Conservation (phyloP, 768 basidiomycete species). For the Pleurotus eryngii region DNA sequence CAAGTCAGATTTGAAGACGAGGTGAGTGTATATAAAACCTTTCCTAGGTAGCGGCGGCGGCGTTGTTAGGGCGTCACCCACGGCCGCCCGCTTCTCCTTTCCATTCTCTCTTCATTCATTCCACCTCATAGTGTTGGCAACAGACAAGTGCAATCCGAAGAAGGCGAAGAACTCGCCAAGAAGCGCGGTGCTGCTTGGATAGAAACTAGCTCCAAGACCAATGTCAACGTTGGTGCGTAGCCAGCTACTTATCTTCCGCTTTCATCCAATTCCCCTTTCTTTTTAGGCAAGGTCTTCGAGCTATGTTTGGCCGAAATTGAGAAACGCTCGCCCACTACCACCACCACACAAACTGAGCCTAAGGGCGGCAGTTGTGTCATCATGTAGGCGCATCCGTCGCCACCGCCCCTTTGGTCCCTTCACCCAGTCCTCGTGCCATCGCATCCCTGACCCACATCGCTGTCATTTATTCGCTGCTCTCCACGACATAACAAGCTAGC, state of each 20-base stretch:
- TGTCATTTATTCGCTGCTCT: slow-evolving; percentile 7
- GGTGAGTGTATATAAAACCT: slow-evolving; percentile 43
- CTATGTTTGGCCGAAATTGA: slow-evolving; percentile 82
- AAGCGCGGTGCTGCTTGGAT: slow-evolving; percentile 75
- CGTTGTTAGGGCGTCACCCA: slow-evolving; percentile 10
- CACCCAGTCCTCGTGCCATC: neutral
- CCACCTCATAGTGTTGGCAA: slow-evolving; percentile 24
- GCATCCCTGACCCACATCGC: neutral
- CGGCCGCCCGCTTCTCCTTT: slow-evolving; percentile 17
- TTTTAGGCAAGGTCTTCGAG: slow-evolving; percentile 77
- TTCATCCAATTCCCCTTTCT: slow-evolving; percentile 9
- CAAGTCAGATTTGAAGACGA: slow-evolving; percentile 77
- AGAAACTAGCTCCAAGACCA: slow-evolving; percentile 86
- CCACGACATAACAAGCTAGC: slow-evolving; percentile 2
- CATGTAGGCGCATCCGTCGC: slow-evolving; percentile 42
- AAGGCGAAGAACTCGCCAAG: slow-evolving; percentile 74
- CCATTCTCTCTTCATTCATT: slow-evolving; percentile 28
- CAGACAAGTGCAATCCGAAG: slow-evolving; percentile 73
- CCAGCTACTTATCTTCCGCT: slow-evolving; percentile 1
- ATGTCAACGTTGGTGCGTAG: slow-evolving; percentile 82
- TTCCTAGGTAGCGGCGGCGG: neutral
- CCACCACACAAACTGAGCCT: slow-evolving; percentile 38
- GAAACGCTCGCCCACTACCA: slow-evolving; percentile 56
- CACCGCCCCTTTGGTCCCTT: neutral
- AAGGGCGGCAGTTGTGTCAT: slow-evolving; percentile 41